A percentile compares a stretch with the other conserved stretches of the same genome.
phyloP scores from a whole-genome alignment of 2,329 filamentous ascomycete genomes.

The Trichoderma asperellum region DNA sequence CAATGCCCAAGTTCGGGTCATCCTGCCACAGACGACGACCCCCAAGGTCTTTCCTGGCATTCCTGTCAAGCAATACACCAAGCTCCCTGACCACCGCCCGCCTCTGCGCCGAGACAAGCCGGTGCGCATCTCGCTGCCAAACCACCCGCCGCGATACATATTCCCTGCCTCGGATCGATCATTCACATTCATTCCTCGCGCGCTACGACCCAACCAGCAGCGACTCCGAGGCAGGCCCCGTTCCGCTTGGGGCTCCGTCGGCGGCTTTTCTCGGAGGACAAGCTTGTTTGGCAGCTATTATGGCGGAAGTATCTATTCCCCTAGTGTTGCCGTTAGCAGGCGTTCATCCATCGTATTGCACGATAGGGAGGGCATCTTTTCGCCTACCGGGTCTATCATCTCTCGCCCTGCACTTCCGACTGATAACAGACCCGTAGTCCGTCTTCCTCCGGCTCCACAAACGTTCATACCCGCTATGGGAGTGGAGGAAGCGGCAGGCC shows the following conservation, averaged over 20 bases:
- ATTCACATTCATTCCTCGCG: conserved; percentile 96
- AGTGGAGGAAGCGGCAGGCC: conserved; percentile 31
- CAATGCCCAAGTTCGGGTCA: conserved; percentile 83
- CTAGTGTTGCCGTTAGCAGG: conserved; percentile 85
- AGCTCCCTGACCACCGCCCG: conserved; percentile 90
- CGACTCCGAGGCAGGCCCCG: conserved; percentile 70
- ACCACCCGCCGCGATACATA: conserved; percentile 80
- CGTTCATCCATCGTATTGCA: conserved; percentile 73
- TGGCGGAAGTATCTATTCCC: conserved; percentile 81
- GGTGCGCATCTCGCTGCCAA: conserved; percentile 87
- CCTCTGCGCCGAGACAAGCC: conserved; percentile 95
- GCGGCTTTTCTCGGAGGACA: conserved; percentile 75
- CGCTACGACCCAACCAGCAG: conserved; percentile 90
- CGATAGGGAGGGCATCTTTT: conserved; percentile 73
- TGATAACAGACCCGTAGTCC: conserved; percentile 76
- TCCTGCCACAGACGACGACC: conserved; percentile 73
- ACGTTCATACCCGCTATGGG: conserved; percentile 36
- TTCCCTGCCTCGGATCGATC: conserved; percentile 89
- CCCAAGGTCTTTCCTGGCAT: conserved; percentile 74
- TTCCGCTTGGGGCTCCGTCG: conserved; percentile 69
- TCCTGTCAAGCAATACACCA: conserved; percentile 87
- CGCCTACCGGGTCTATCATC: conserved; percentile 77
- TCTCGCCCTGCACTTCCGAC: conserved; percentile 66
- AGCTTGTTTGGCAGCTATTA: conserved; percentile 75
- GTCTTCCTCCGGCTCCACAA: conserved; percentile 69